Base-by-base conservation (phyloP, 1,284 basidiomycete species). In the Sanghuangporus sanghuang region DNA sequence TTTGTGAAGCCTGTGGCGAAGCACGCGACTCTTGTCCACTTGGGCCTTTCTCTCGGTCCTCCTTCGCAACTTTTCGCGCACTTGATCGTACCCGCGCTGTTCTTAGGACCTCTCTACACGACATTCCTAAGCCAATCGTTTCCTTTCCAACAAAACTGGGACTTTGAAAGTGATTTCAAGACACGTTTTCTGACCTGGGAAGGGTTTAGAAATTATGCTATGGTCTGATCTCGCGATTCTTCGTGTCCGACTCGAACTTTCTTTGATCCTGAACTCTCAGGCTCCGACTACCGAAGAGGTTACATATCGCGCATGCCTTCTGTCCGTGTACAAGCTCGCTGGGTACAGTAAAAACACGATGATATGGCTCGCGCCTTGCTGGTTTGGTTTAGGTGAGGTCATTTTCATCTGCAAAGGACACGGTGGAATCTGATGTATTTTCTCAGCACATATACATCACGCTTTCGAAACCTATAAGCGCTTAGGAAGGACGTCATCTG, bases 251-350 rank as follows among this genome's bases (percentile, higher is more conserved):
- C 16, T 14, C 38, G 44, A 55, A 14, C 35, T 36, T 6, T 21
- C 50, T 40, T 44, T 21, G 5, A 52, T 50, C 32, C 52, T 16
- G 48, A 36, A 49, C 61, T 23, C 39, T 0, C 67, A 96, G 92
- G 95, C 86, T 0, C 96, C 96, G 0, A 73, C 95, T 39, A 95
- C 95, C 0, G 96, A 99, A 77, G 96, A 99, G 73, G 69, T 98
- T 27, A 92, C 95, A 2, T 99, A 98, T 73, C 82, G 97, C 32
- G 87, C 90, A 0, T 95, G 93, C 71, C 83, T 96, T 50, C 79
- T 98, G 21, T 77, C 87, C 1, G 81, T 88, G 1, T 91, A 93
- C 66, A 78, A 87, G 61, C 79, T 95, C 40, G 83, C 86, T 0
- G 84, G 85, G n/a, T 78, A 82, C 1, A 81, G 83, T 0, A 78